Percentiles rank a stretch among this genome's conserved stretches.
Evolutionary conservation across 352 stramenopile species (phyloP).

Genomic region (Globisporangium alternatum): DNA sequence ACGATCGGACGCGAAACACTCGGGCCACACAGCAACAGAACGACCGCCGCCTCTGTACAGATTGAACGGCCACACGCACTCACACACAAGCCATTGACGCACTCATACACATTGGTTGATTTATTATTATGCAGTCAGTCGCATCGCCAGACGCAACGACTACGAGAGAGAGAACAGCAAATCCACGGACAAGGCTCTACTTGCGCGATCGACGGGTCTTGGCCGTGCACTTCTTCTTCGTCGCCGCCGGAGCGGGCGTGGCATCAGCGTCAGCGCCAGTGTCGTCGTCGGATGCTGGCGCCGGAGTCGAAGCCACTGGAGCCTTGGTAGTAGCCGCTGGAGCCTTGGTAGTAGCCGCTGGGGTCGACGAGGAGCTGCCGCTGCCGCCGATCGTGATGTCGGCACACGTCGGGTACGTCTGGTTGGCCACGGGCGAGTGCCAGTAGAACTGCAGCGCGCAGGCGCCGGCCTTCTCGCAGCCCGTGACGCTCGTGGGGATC

Average conservation of each 20-base stretch:
- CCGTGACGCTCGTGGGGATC: constrained; percentile 41
- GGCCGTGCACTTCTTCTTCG: constrained; percentile 15
- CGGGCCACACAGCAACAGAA: no score
- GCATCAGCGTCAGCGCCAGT: background rate
- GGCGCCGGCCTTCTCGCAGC: constrained; percentile 37
- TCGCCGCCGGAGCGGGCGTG: background rate
- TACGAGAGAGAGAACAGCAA: no score
- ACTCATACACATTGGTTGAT: background rate
- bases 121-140: background rate
- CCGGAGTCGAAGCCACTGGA: background rate
- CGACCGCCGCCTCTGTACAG: no score
- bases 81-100: no score
- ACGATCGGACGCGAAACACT: no score
- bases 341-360: background rate
- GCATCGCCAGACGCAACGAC: background rate
- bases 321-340: background rate
- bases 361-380: background rate
- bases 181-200: background rate
- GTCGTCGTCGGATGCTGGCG: background rate
- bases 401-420: constrained; percentile 64
- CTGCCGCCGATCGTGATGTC: constrained; percentile 9
- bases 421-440: constrained; percentile 51
- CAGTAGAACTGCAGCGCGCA: constrained; percentile 68
- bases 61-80: no score
- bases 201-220: constrained; percentile 8